These are phyloP conservation scores for Vigna hirtella DNA, from an alignment of 306 rosid genomes.

Conservation along the genomic window DNA sequence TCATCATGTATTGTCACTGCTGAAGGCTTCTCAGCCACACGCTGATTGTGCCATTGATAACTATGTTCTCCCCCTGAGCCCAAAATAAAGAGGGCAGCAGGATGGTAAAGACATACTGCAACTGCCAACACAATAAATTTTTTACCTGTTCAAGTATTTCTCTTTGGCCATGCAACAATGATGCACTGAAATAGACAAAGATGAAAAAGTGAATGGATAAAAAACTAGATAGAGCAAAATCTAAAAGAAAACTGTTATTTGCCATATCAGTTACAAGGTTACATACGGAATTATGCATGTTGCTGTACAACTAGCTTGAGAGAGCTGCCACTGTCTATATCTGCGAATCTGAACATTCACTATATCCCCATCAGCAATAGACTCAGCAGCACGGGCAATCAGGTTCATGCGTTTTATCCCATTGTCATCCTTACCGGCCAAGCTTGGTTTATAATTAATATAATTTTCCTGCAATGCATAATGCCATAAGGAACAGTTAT, in stretches of 20 bases:
- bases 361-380: constrained; percentile 92
- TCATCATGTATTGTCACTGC: neutral
- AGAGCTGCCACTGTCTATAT: constrained; percentile 97
- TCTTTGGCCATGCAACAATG: constrained; percentile 84
- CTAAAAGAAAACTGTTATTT: constrained; percentile 25
- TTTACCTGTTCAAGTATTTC: constrained; percentile 85
- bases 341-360: constrained; percentile 93
- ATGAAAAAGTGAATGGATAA: constrained; percentile 30
- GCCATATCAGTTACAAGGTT: constrained; percentile 45
- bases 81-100: neutral
- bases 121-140: constrained; percentile 40
- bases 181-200: constrained; percentile 64
- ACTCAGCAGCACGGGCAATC: constrained; percentile 92
- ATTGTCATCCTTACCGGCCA: constrained; percentile 71
- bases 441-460: constrained; percentile 83
- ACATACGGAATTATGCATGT: constrained; percentile 94
- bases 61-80: neutral
- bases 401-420: constrained; percentile 82
- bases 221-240: constrained; percentile 32
- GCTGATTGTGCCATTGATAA: neutral
- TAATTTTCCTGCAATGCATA: constrained; percentile 85
- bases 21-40: neutral
- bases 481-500: constrained; percentile 25
- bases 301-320: constrained; percentile 79
- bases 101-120: neutral